These are phyloP conservation scores for Draba incana DNA, from an alignment of 345 rosid genomes.

Conservation along the genomic window DNA sequence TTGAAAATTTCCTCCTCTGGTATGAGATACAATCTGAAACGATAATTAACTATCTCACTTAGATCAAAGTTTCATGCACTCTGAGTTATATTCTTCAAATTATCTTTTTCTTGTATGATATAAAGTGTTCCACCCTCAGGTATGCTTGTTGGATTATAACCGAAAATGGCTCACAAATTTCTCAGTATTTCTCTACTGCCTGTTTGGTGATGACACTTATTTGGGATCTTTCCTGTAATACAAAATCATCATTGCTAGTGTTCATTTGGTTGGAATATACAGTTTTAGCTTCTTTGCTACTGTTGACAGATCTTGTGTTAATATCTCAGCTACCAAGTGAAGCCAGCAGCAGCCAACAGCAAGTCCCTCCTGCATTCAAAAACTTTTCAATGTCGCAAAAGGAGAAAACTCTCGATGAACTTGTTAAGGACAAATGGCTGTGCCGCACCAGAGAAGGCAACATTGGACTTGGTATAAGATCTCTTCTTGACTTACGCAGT, in stretches of 20 bases:
- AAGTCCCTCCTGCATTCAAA: conserved; percentile 70
- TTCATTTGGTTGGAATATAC: not conserved
- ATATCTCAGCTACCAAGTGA: conserved; percentile 48
- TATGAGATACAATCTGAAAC: conserved; percentile 9
- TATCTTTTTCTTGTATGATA: too few species aligned
- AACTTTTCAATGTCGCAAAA: conserved; percentile 83
- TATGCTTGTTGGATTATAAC: too few species aligned
- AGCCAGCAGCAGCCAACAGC: conserved; percentile 44
- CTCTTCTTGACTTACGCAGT: conserved; percentile 83
- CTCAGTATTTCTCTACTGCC: not conserved
- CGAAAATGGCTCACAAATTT: not conserved
- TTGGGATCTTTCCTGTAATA: not conserved
- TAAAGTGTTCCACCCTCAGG: too few species aligned
- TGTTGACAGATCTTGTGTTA: conserved; percentile 25
- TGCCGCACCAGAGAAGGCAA: conserved; percentile 57
- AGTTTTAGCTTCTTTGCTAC: not conserved
- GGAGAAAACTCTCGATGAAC: conserved; percentile 76
- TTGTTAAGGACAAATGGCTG: conserved; percentile 80
- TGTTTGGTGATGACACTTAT: not conserved
- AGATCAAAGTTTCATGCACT: conserved; percentile 4
- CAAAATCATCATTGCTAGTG: not conserved
- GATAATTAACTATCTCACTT: not conserved
- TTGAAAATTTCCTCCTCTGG: not conserved
- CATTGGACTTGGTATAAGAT: conserved; percentile 78
- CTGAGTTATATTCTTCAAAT: not conserved